Evolutionary conservation across 169 alveolate genomes (phyloP).

Genomic region (Sarcocystis neurona): DNA sequence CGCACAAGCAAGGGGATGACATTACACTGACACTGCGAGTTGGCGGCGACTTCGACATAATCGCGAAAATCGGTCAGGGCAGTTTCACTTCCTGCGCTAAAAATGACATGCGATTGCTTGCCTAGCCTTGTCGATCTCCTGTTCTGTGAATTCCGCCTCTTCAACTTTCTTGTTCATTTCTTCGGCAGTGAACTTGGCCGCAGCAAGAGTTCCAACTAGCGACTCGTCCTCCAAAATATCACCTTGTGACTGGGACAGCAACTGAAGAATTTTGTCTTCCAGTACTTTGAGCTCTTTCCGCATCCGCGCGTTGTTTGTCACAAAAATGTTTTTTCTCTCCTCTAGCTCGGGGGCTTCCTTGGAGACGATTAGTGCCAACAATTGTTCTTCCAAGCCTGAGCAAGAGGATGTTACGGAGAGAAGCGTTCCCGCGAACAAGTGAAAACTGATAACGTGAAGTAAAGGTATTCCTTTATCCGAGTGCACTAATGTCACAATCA

Average conservation of each 20-base stretch:
- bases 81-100: no score
- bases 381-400: conserved; percentile 90
- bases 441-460: no score
- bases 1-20: neutral
- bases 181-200: conserved; percentile 90
- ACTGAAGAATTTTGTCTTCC: conserved; percentile 91
- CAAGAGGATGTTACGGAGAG: neutral
- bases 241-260: conserved; percentile 71
- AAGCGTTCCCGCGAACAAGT: neutral
- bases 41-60: neutral
- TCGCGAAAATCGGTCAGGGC: neutral
- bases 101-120: neutral
- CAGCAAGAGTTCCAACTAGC: conserved; percentile 90
- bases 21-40: neutral
- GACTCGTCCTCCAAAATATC: conserved; percentile 93
- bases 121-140: conserved; percentile 87
- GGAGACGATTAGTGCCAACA: conserved; percentile 90
- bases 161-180: conserved; percentile 89
- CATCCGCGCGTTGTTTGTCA: conserved; percentile 85
- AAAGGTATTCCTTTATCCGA: no score
- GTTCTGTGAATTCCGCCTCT: conserved; percentile 87
- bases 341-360: conserved; percentile 92
- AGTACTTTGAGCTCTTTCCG: conserved; percentile 83
- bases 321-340: conserved; percentile 83
- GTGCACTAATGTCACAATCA: no score